phyloP scores from a whole-genome alignment of 176 grass and related monocot species.

The Stipa capillata region DNA sequence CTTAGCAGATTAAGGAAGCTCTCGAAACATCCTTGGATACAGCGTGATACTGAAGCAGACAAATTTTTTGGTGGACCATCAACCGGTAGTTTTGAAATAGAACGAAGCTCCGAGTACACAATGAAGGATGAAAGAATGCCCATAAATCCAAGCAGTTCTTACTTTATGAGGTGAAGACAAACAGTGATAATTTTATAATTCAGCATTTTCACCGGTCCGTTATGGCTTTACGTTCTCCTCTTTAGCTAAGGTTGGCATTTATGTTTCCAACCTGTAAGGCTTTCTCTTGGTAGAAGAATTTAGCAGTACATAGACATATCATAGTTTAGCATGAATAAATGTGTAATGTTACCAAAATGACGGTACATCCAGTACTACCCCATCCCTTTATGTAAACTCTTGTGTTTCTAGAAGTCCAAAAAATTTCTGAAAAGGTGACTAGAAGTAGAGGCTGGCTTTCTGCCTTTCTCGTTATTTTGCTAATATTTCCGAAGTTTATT shows the following conservation, averaged over 20 bases:
- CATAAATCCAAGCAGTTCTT: not conserved
- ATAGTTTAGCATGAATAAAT: not conserved
- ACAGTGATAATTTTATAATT: not conserved
- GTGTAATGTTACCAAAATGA: not conserved
- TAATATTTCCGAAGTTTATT: too few relatives aligned
- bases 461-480: too few relatives aligned
- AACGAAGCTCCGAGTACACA: not conserved
- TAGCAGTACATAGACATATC: not conserved
- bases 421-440: too few relatives aligned
- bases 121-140: not conserved
- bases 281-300: not conserved
- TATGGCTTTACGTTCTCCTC: not conserved
- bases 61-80: not conserved
- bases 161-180: not conserved
- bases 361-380: too few relatives aligned
- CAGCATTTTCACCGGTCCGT: not conserved
- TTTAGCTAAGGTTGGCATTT: too few relatives aligned
- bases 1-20: constrained; percentile 5
- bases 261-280: not conserved
- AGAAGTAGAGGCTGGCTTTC: too few relatives aligned
- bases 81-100: not conserved
- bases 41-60: not conserved
- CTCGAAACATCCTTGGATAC: not conserved
- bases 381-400: not conserved
- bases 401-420: too few relatives aligned